These are phyloP conservation scores for Papiliotrema flavescens DNA, from an alignment of 1,284 basidiomycete genomes.

Conservation along the genomic window DNA sequence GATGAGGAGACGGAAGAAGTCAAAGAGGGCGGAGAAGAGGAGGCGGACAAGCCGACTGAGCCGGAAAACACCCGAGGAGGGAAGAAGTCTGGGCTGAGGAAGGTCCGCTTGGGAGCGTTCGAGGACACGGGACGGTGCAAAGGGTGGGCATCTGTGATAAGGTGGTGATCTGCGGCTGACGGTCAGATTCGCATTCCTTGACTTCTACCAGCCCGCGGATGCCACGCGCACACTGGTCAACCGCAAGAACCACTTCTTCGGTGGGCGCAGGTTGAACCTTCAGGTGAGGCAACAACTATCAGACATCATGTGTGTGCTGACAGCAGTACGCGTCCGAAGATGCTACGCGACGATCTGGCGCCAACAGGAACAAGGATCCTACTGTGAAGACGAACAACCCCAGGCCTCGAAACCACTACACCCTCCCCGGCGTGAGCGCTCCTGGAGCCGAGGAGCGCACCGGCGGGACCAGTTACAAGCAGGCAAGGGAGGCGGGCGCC, in stretches of 20 bases:
- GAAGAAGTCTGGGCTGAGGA: constrained; percentile 69
- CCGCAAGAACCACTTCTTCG: constrained; percentile 74
- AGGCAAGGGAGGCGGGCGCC: too few species aligned
- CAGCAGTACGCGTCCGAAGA: constrained; percentile 45
- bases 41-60: constrained; percentile 19
- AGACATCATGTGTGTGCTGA: neutral
- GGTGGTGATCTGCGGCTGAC: neutral
- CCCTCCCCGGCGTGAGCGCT: neutral
- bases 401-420: neutral
- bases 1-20: constrained; percentile 22
- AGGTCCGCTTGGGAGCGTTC: constrained; percentile 89
- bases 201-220: constrained; percentile 73
- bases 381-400: neutral
- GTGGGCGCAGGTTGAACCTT: constrained; percentile 80
- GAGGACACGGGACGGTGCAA: constrained; percentile 93
- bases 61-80: constrained; percentile 28
- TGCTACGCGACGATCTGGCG: constrained; percentile 33
- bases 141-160: constrained; percentile 59
- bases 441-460: too few species aligned
- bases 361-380: neutral
- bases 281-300: constrained; percentile 51
- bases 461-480: too few species aligned
- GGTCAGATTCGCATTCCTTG: constrained; percentile 86
- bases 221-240: constrained; percentile 82
- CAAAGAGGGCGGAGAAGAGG: constrained; percentile 18